Conservation (phyloP, 768 basidiomycete species). For the Serpula lacrymans region DNA sequence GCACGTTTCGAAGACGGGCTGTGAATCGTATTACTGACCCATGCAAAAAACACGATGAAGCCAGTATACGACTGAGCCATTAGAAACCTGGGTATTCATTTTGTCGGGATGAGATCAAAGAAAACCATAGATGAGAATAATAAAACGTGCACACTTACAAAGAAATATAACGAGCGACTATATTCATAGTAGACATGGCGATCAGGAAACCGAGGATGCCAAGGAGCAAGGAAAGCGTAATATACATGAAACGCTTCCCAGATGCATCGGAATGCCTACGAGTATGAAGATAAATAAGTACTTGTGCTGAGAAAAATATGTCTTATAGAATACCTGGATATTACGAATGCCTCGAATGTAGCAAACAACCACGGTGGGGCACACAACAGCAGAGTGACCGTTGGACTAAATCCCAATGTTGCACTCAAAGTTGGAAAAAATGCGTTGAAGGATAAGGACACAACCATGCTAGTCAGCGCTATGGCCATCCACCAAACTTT, state of each 20-base stretch:
- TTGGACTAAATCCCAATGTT: constrained; percentile 67
- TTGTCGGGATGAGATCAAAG: background rate
- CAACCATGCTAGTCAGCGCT: constrained; percentile 50
- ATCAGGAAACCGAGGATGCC: constrained; percentile 71
- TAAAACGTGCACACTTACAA: no score
- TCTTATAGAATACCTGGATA: constrained; percentile 42
- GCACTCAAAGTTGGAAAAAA: constrained; percentile 76
- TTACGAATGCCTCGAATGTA: constrained; percentile 49
- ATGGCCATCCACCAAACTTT: constrained; percentile 82
- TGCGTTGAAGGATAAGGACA: constrained; percentile 72
- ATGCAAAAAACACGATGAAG: constrained; percentile 60
- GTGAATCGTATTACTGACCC: constrained; percentile 60
- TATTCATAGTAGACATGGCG: constrained; percentile 60
- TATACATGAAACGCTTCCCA: constrained; percentile 73
- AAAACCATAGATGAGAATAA: no score
- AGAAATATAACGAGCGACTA: constrained; percentile 59
- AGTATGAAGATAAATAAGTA: background rate
- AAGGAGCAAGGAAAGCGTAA: constrained; percentile 44
- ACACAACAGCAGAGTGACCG: constrained; percentile 68
- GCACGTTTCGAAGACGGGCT: constrained; percentile 86
- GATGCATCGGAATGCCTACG: constrained; percentile 65
- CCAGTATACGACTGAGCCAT: constrained; percentile 75
- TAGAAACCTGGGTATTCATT: constrained; percentile 50
- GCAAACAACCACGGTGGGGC: constrained; percentile 68
- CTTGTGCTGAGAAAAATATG: no score